Conservation (phyloP, 1,284 basidiomycete species). For the Trichosporon coremiiforme region DNA sequence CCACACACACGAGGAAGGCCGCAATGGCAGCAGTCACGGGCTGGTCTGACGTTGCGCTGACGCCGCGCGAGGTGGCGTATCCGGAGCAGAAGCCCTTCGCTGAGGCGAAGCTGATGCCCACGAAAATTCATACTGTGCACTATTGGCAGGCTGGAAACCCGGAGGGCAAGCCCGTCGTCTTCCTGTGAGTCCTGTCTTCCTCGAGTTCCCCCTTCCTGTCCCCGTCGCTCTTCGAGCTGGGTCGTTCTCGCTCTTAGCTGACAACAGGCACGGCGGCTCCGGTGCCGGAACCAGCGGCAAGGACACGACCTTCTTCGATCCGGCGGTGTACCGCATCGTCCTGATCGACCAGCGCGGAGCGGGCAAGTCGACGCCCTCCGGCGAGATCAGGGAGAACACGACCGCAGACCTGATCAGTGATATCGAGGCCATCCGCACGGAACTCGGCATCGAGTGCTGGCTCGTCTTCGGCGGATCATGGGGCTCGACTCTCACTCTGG, state of each 20-base stretch:
- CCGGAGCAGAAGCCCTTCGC: conserved; percentile 67
- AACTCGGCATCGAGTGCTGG: conserved; percentile 77
- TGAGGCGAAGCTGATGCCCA: conserved; percentile 69
- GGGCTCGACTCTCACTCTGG: conserved; percentile 87
- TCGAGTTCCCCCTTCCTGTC: too few relatives aligned
- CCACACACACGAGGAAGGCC: not conserved
- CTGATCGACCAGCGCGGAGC: conserved; percentile 79
- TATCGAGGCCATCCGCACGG: conserved; percentile 76
- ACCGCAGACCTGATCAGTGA: conserved; percentile 94
- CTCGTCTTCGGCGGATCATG: conserved; percentile 90
- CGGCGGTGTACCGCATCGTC: conserved; percentile 70
- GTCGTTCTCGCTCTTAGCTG: not conserved
- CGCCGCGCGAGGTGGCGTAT: conserved; percentile 53
- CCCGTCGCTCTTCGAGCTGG: too few relatives aligned
- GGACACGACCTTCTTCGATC: conserved; percentile 80
- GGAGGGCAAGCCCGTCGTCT: conserved; percentile 75
- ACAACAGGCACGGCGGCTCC: conserved; percentile 40
- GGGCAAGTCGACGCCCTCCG: conserved; percentile 80
- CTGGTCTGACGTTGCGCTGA: not conserved
- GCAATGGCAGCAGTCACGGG: conserved; percentile 17
- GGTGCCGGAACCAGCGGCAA: conserved; percentile 51
- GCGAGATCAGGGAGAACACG: conserved; percentile 81
- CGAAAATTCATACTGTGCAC: conserved; percentile 73
- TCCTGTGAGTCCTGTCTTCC: conserved; percentile 57
- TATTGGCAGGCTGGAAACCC: conserved; percentile 78